phyloP scores from a whole-genome alignment of 345 rosid genomes.

The Eucalyptus erythrocorys region DNA sequence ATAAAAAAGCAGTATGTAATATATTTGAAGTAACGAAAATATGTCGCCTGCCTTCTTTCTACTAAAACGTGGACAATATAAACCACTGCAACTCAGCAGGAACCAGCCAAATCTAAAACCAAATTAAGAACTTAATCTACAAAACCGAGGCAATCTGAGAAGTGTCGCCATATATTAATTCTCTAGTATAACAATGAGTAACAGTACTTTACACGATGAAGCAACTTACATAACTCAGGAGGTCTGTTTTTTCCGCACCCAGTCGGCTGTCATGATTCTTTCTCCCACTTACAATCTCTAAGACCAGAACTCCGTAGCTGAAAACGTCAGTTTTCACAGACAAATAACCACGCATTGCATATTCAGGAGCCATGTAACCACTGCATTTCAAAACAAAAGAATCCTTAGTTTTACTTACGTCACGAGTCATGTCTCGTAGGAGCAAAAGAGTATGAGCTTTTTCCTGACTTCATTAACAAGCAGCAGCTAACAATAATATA shows the following conservation, averaged over 20 bases:
- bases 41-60: neutral
- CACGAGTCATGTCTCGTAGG: neutral
- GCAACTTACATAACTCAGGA: constrained; percentile 68
- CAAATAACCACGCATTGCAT: constrained; percentile 72
- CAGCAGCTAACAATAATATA: neutral
- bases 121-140: neutral
- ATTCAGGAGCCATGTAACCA: constrained; percentile 96
- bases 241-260: constrained; percentile 46
- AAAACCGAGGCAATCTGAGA: neutral
- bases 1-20: neutral
- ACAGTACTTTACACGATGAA: neutral
- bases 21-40: neutral
- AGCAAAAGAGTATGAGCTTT: neutral
- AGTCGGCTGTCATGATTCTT: constrained; percentile 44
- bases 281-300: constrained; percentile 86
- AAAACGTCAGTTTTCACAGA: constrained; percentile 82
- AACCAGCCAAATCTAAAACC: neutral
- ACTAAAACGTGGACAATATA: neutral
- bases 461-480: neutral
- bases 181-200: neutral
- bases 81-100: neutral
- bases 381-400: constrained; percentile 19
- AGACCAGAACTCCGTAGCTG: constrained; percentile 71
- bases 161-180: neutral
- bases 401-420: neutral